Conservation (phyloP, 1,139 yeast species). For the Saccharomycopsis phalli region DNA sequence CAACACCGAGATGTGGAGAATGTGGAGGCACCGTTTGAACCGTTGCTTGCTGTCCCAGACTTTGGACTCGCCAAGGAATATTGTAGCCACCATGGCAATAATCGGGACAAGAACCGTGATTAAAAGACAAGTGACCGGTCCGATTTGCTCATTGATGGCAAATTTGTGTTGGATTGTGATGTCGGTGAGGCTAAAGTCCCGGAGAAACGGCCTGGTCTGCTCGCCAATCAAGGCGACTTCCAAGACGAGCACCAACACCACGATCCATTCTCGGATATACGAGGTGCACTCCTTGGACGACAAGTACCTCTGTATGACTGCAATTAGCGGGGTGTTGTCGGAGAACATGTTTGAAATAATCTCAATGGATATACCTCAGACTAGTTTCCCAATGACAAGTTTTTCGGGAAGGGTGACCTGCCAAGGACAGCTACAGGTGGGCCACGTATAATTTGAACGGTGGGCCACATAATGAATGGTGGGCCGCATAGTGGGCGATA, state of each 20-base stretch:
- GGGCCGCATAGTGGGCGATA: no score
- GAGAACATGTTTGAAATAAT: no score
- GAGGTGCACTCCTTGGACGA: slow-evolving; percentile 9
- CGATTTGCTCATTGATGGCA: slow-evolving; percentile 16
- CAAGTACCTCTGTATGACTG: slow-evolving; percentile 10
- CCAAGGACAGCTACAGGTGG: no score
- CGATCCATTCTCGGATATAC: slow-evolving; percentile 17
- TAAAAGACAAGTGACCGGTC: slow-evolving; percentile 6
- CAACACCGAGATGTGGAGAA: slow-evolving; percentile 15
- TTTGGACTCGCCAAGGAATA: slow-evolving; percentile 3
- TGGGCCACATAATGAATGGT: no score
- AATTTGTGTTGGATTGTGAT: slow-evolving; percentile 18
- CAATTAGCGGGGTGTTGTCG: no score
- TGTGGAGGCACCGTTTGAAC: slow-evolving; percentile 10
- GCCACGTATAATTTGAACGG: no score
- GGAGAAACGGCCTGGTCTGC: slow-evolving; percentile 14
- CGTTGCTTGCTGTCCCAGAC: not conserved
- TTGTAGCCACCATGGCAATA: slow-evolving; percentile 1
- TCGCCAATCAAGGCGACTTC: slow-evolving; percentile 18
- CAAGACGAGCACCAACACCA: slow-evolving; percentile 8
- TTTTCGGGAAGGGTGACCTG: no score
- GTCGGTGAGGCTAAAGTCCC: slow-evolving; percentile 18
- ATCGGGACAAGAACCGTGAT: slow-evolving; percentile 12
- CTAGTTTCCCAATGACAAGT: no score
- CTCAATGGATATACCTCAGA: no score